Evolutionary conservation across 768 basidiomycete genomes (phyloP).

Genomic region (Amanita jacksonii): DNA sequence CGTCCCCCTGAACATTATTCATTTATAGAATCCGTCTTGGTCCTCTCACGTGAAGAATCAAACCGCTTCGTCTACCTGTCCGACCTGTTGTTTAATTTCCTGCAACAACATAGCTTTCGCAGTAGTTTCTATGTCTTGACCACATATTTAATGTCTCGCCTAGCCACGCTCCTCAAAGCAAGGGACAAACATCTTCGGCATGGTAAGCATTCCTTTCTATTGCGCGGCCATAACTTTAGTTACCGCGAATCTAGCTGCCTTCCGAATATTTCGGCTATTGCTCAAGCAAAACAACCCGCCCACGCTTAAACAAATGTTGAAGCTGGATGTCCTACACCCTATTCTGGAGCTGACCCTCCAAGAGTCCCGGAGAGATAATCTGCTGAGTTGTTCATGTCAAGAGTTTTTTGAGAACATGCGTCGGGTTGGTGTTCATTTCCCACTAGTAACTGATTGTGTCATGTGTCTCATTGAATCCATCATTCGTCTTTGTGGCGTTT

Average conservation of each 20-base stretch:
- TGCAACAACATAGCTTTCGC: constrained; percentile 84
- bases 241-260: constrained; percentile 49
- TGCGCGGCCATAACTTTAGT: too few relatives aligned
- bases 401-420: constrained; percentile 93
- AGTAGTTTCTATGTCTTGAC: constrained; percentile 87
- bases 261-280: constrained; percentile 85
- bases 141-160: constrained; percentile 59
- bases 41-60: constrained; percentile 61
- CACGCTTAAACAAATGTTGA: constrained; percentile 64
- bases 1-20: constrained; percentile 5
- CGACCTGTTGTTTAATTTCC: constrained; percentile 85
- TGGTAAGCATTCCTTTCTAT: too few relatives aligned
- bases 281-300: constrained; percentile 77
- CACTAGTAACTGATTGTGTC: constrained; percentile 3
- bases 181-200: constrained; percentile 67
- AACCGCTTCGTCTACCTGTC: constrained; percentile 85
- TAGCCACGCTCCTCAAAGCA: constrained; percentile 69
- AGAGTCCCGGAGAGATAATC: constrained; percentile 83
- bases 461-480: constrained; percentile 7
- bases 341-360: constrained; percentile 76
- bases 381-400: constrained; percentile 90
- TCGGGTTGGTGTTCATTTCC: constrained; percentile 40
- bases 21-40: constrained; percentile 37
- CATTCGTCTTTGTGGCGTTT: constrained; percentile 4
- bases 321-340: constrained; percentile 76